These are phyloP conservation scores for Flammula alnicola DNA, from an alignment of 1,284 basidiomycete genomes.

Conservation along the genomic window DNA sequence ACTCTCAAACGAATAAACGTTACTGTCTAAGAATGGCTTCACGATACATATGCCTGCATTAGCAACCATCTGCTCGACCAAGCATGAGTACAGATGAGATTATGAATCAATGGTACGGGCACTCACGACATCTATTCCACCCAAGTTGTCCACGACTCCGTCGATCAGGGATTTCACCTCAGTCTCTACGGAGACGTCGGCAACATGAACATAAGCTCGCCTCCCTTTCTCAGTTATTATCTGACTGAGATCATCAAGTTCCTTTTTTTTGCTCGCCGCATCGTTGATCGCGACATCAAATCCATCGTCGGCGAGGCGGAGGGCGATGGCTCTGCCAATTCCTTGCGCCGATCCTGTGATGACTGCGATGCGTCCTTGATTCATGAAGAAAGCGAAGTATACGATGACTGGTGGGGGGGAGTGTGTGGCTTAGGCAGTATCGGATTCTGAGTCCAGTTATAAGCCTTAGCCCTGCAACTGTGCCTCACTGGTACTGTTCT, in stretches of 20 bases:
- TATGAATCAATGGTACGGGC: too few species aligned
- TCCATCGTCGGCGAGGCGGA: conserved; percentile 34
- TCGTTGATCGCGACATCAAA: conserved; percentile 35
- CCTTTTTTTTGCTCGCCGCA: conserved; percentile 16
- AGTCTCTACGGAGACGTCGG: conserved; percentile 32
- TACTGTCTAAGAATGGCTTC: conserved; percentile 31
- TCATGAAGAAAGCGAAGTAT: too few species aligned
- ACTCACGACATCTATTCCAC: conserved; percentile 35
- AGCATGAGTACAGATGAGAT: too few species aligned
- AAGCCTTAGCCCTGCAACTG: too few species aligned
- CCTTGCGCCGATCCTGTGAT: conserved; percentile 37
- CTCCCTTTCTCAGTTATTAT: conserved; percentile 28
- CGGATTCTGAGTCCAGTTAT: too few species aligned
- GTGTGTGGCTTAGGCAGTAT: too few species aligned
- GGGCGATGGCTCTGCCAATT: conserved; percentile 33
- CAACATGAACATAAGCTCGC: conserved; percentile 20
- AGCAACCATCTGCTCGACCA: conserved; percentile 38
- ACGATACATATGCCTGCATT: conserved; percentile 34
- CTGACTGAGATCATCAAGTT: conserved; percentile 21
- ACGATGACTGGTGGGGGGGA: not conserved
- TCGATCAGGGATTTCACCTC: conserved; percentile 32
- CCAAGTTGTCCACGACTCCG: conserved; percentile 24
- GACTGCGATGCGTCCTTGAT: too few species aligned
- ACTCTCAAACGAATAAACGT: conserved; percentile 1
- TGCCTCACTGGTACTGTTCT: too few species aligned